Percentiles rank a stretch among this genome's conserved stretches.
phyloP scores from a whole-genome alignment of 148 eudicot species.

The Rhododendron simsii region DNA sequence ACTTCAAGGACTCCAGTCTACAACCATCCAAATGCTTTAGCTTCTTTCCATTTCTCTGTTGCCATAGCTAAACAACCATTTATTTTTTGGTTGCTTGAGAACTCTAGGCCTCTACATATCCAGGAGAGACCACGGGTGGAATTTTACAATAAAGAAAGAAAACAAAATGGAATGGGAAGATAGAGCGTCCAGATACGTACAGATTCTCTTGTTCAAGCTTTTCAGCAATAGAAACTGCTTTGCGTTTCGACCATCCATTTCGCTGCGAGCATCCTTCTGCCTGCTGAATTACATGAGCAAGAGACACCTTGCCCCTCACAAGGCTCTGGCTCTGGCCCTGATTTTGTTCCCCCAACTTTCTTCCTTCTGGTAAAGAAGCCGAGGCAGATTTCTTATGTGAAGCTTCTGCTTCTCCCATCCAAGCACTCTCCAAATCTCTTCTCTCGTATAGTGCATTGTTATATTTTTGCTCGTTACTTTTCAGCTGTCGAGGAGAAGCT shows the following conservation, averaged over 20 bases:
- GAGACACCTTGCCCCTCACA: constrained; percentile 81
- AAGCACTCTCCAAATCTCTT: constrained; percentile 24
- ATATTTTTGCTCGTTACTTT: constrained; percentile 19
- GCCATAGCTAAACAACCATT: neutral
- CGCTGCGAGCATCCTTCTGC: constrained; percentile 61
- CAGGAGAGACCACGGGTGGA: neutral
- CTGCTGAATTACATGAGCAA: constrained; percentile 89
- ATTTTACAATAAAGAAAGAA: neutral
- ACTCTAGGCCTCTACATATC: neutral
- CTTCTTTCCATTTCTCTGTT: neutral
- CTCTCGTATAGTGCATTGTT: constrained; percentile 22
- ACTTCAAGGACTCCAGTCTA: neutral
- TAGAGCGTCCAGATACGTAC: constrained; percentile 37
- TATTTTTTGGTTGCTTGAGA: neutral
- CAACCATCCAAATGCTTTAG: neutral
- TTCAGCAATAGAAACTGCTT: constrained; percentile 90
- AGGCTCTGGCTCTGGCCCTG: constrained; percentile 60
- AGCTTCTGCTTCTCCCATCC: constrained; percentile 20
- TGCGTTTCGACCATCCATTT: constrained; percentile 83
- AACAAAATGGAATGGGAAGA: neutral
- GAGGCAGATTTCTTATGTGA: constrained; percentile 23
- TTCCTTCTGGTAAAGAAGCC: constrained; percentile 30
- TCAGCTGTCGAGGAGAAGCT: constrained; percentile 40
- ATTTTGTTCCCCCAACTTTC: constrained; percentile 40
- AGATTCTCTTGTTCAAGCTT: constrained; percentile 96